Evolutionary conservation across 2,329 filamentous ascomycete genomes (phyloP), one percentile per base, ranked within the genome.

Genomic region (Fusarium chlamydosporum): DNA sequence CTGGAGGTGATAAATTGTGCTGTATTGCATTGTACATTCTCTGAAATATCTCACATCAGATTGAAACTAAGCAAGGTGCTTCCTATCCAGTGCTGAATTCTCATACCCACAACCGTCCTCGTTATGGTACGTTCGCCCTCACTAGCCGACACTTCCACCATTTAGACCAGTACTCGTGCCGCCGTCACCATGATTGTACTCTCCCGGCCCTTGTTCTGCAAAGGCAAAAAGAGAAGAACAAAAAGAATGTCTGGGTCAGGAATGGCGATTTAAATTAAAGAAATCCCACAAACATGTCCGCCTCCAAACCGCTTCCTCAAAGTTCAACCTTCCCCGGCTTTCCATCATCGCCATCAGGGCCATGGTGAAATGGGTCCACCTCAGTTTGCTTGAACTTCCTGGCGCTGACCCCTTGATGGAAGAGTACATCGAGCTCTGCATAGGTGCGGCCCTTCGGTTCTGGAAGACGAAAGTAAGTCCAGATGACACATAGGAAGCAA

Each of bases 361-460:
- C 45, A 37, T 48, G 45, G 5, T 35, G 31, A n/a, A 48, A 48
- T 13, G 31, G 47, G 20, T 51, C 48, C 26, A 51, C 48, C 7
- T 15, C 33, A 15, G 48, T 40, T 16, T 38, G 11, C 27, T 51
- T 58, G 56, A 75, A 75, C 27, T 70, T 66, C 26, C 64, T 43
- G 12, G 67, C 65, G 13, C 34, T 47, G 3, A 65, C 38, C 6
- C n/a, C 16, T 27, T 31, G 29, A 7, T 61, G 16, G 3, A 73
- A 73, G 12, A 73, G 52, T n/a, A 71, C 50, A 45, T 76, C 72
- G 5, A 76, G 52, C 47, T 74, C 73, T 15, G 65, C 71, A 23
- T 70, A 73, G 3, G 71, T 73, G 2, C 73, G 65, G 9, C 70
- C 72, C 53, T 73, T 70, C 3, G 73, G 67, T 59, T 75, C 73